Evolutionary conservation across 2,329 filamentous ascomycete species (phyloP).

Genomic region (Lecanoromycetidae sp.): DNA sequence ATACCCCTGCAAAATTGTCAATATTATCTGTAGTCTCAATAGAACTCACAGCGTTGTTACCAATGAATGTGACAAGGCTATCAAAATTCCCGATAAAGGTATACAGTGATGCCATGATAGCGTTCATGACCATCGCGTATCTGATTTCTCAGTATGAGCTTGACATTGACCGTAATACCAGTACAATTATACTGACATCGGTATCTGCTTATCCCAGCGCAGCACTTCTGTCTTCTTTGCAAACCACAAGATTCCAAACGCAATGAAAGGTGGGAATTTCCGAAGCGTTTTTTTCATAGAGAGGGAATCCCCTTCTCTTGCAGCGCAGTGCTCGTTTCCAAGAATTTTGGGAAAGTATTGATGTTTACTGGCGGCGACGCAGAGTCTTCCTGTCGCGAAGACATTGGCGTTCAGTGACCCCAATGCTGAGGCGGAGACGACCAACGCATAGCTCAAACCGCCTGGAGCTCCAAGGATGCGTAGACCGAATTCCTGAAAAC

Average conservation of each 20-base stretch:
- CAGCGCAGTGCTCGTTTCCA: not conserved
- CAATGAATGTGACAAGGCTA: slow-evolving; percentile 2
- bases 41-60: too few relatives aligned
- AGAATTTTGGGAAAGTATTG: slow-evolving; percentile 6
- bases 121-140: slow-evolving; percentile 4
- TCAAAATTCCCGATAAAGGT: not conserved
- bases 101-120: slow-evolving; percentile 2
- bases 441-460: slow-evolving; percentile 30
- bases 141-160: not conserved
- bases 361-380: slow-evolving; percentile 25
- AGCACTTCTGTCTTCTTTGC: not conserved
- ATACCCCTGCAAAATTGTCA: not conserved
- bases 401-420: slow-evolving; percentile 35
- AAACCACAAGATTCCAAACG: not conserved
- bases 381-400: slow-evolving; percentile 34
- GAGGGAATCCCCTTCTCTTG: not conserved
- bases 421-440: slow-evolving; percentile 32
- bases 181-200: not conserved
- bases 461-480: slow-evolving; percentile 22
- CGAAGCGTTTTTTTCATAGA: slow-evolving; percentile 2
- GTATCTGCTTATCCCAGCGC: slow-evolving; percentile 6
- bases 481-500: slow-evolving; percentile 1
- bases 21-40: not conserved
- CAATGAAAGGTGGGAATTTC: not conserved
- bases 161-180: not conserved